These are phyloP conservation scores for Parastagonospora avenae DNA, from an alignment of 2,329 filamentous ascomycete species.

Conservation along the genomic window DNA sequence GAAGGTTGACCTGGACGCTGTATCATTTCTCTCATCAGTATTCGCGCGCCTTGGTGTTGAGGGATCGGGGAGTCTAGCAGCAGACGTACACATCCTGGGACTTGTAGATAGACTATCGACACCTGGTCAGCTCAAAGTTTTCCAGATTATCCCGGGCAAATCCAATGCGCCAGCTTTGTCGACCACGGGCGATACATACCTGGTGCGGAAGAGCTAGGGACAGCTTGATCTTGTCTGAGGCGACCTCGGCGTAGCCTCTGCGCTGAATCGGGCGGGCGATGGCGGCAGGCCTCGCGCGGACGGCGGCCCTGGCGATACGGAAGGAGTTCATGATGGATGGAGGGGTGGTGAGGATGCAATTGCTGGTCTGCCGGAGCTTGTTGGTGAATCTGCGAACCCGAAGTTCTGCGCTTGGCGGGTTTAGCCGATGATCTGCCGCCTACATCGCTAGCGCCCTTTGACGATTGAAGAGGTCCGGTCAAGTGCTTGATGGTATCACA, in stretches of 20 bases:
- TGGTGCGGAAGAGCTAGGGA: conserved; percentile 97
- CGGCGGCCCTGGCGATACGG: conserved; percentile 87
- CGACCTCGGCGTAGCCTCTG: conserved; percentile 77
- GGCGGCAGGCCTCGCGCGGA: conserved; percentile 77
- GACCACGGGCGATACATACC: conserved; percentile 65
- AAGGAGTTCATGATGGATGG: conserved; percentile 81
- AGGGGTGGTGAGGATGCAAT: conserved; percentile 46
- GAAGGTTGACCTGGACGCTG: conserved; percentile 97
- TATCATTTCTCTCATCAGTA: conserved; percentile 37
- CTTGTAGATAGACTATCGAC: conserved; percentile 68
- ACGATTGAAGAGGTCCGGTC: background rate
- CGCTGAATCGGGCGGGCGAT: conserved; percentile 78
- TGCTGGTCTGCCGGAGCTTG: conserved; percentile 39
- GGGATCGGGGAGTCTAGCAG: conserved; percentile 33
- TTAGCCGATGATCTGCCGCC: conserved; percentile 19
- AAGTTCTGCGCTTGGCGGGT: conserved; percentile 33
- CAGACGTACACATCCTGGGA: conserved; percentile 70
- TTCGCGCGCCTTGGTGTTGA: conserved; percentile 22
- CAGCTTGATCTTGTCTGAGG: conserved; percentile 80
- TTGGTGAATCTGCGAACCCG: conserved; percentile 31
- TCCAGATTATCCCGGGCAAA: conserved; percentile 3
- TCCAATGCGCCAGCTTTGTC: conserved; percentile 5
- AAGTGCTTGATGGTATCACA: background rate
- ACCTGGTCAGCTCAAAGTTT: conserved; percentile 26
- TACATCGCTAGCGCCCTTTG: conserved; percentile 6